Base-by-base conservation (phyloP, 192 early-diverging fungal genomes). In the Endogone sp. region DNA sequence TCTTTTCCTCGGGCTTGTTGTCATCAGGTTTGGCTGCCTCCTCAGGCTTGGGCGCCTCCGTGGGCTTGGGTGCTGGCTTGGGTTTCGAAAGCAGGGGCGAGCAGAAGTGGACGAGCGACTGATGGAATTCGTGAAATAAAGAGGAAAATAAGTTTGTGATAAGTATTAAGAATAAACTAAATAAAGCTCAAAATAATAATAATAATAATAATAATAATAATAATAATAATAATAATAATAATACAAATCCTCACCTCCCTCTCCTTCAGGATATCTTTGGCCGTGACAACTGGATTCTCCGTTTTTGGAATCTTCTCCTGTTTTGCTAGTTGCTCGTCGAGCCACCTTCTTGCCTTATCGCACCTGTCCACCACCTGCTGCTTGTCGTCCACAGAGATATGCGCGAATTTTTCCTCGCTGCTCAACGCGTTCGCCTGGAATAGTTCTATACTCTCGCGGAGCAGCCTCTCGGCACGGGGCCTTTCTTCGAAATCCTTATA, bases 381-480 rank as follows among this genome's bases (percentile, higher is more conserved):
- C 71, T 95, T 82, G 71, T 99, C 97, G 67, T 88, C 91, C 56
- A 82, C 79, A 56, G 89, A 79, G 76, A 99, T 95, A 82, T 97
- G 95, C 62, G 87, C 62, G 75, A 91, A 96, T 70, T 89, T 88
- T 73, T 93, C 95, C 68, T 97, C 94, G 65, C 81, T 81, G 73
- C 86, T 87, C 28, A 84, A 82, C 26, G 91, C 86, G 71, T 90
- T 88, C 55, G 88, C 74, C 44, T 92, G 81, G 65, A 90, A 89
- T 31, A 87, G 84, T 67, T 90, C 83, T 68, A 95, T 84, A 30
- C 82, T 80, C 25, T 95, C 95, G 65, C 92, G 88, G 70, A 99
- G 87, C 73, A 82, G 84, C 71, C 87, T 85, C 62, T 86, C 94
- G n/a, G 95, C 91, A 65, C 82, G 84, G 54, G 95, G 94, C 26